A percentile compares a stretch with the other conserved stretches of the same genome.
Conservation (phyloP, 2,329 filamentous ascomycete species). For the Xylariaceae sp. region DNA sequence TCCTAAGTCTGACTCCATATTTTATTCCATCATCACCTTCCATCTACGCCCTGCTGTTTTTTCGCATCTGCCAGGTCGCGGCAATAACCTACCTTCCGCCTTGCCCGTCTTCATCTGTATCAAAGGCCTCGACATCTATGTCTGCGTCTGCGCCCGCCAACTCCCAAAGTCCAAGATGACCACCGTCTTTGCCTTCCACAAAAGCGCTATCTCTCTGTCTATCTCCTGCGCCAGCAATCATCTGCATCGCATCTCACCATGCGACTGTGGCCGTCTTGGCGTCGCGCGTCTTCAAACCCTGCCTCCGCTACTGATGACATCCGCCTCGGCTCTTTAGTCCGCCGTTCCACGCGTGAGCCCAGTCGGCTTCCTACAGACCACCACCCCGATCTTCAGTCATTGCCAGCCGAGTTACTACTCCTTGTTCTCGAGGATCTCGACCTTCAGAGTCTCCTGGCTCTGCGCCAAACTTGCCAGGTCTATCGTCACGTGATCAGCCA, state of each 20-base stretch:
- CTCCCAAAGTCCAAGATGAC: neutral
- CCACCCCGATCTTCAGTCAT: neutral
- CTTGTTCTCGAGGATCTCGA: constrained; percentile 23
- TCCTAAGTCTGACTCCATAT: neutral
- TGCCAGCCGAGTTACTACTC: constrained; percentile 25
- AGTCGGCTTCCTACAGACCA: neutral
- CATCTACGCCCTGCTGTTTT: neutral
- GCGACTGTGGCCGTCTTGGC: neutral
- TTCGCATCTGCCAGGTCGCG: neutral
- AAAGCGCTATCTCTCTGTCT: neutral
- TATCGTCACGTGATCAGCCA: constrained; percentile 24
- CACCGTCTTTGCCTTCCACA: neutral
- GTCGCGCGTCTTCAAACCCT: neutral
- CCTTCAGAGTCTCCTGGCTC: constrained; percentile 18
- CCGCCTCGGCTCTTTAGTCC: neutral
- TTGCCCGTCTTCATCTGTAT: neutral
- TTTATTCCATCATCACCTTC: neutral
- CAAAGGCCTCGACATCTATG: neutral
- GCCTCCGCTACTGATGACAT: neutral
- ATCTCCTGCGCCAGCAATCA: neutral
- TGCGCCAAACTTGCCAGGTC: constrained; percentile 18
- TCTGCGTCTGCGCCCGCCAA: too few species aligned
- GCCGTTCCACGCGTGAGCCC: neutral
- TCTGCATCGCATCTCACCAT: neutral
- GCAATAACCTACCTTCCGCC: neutral